Base-by-base conservation (phyloP, 495 filamentous ascomycete genomes). In the Neurospora africana region DNA sequence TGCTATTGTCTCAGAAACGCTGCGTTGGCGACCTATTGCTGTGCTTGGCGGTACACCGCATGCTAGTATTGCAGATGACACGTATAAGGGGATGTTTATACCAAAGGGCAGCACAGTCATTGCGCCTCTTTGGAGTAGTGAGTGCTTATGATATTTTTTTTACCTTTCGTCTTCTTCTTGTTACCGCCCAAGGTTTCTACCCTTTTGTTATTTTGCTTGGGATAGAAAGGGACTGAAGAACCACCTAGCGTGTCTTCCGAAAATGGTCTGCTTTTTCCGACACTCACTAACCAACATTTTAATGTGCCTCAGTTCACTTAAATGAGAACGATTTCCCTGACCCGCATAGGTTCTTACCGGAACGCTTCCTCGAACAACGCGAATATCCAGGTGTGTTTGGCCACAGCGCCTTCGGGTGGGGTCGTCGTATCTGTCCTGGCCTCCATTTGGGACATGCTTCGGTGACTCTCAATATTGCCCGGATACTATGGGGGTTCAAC, bases 391-490 rank as follows among this genome's bases (percentile, higher is more conserved):
- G 84, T 3, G 80, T 83, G 40, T 81, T 81, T 41, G 86, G 87
- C 5, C 87, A 88, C 72, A 87, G 86, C 76, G 86, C 86, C 0
- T 88, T 89, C 69, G 86, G 86, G 27, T 88, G 86, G 83, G 87
- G 87, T 17, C 80, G 87, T 0, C 82, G 87, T n/a, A 82, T 87
- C 71, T 89, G 87, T 71, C 86, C 86, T 5, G 87, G 86, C 0
- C 83, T 87, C 72, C 83, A 86, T 68, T 75, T 87, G 4, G 87
- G 84, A 0, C 82, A 85, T 35, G 82, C 83, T 0, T 84, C 82
- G 5, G 78, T 88, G 9, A 82, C 82, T 70, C 77, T 87, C 21
- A 83, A 84, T n/a, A 84, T 88, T n/a, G 83, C 84, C 2, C 84
- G 83, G 6, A 79, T 87, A 15, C 75, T 88, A 0, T 88, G 87